Evolutionary conservation across 1,284 basidiomycete species (phyloP).

Genomic region (Coniferiporia weirii): DNA sequence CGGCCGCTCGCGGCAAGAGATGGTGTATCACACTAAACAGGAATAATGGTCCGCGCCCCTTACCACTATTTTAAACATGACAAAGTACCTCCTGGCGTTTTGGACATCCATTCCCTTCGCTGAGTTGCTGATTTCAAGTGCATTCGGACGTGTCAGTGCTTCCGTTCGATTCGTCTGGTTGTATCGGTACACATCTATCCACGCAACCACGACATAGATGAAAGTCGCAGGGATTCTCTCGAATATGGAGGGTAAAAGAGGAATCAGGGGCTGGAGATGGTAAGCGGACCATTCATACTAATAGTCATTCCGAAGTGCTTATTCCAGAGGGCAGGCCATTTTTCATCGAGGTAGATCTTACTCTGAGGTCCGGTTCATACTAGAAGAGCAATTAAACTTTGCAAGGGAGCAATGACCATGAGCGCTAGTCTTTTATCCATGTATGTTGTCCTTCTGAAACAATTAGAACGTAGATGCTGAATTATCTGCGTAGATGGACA

Average conservation of each 20-base stretch:
- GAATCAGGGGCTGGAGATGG: conserved; percentile 41
- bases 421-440: conserved; percentile 18
- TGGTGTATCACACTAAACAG: too few relatives aligned
- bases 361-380: too few relatives aligned
- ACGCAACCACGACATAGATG: conserved; percentile 22
- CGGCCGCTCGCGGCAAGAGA: too few relatives aligned
- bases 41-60: too few relatives aligned
- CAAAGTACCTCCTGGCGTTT: conserved; percentile 23
- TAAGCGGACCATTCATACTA: conserved; percentile 2
- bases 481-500: conserved; percentile 20
- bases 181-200: too few relatives aligned
- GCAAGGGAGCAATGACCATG: conserved; percentile 19
- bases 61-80: too few relatives aligned
- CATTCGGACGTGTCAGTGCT: conserved; percentile 31
- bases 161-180: not conserved
- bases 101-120: conserved; percentile 37
- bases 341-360: conserved; percentile 24
- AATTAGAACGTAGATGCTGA: not conserved
- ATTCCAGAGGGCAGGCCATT: conserved; percentile 21
- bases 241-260: conserved; percentile 39
- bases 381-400: too few relatives aligned
- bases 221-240: conserved; percentile 39
- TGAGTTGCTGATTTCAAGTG: conserved; percentile 38
- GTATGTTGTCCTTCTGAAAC: conserved; percentile 14
- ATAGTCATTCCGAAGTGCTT: not conserved